phyloP scores from a whole-genome alignment of 1,284 basidiomycete species.

The Cronartium quercuum region DNA sequence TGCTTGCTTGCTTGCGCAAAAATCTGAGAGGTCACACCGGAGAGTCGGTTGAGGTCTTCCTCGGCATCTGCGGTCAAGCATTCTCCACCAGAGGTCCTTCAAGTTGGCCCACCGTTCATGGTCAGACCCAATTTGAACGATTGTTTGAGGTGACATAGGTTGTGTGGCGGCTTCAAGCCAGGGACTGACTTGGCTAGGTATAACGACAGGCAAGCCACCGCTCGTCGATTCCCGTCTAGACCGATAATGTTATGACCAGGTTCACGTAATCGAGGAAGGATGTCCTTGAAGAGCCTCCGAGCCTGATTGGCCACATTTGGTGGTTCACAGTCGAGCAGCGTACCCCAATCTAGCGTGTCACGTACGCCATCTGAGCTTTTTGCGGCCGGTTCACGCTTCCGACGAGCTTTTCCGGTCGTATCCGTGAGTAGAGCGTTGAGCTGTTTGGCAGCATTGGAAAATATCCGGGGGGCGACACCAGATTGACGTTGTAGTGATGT shows the following conservation, averaged over 20 bases:
- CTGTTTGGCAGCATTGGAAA: constrained; percentile 9
- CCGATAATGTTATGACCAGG: neutral
- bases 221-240: neutral
- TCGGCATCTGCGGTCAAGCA: neutral
- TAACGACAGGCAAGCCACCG: neutral
- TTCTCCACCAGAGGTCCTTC: neutral
- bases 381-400: neutral
- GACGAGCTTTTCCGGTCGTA: neutral
- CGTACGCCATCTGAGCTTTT: neutral
- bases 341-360: neutral
- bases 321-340: neutral
- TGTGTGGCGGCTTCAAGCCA: neutral
- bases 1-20: neutral
- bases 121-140: neutral
- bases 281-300: neutral
- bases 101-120: neutral
- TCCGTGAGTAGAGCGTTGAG: neutral
- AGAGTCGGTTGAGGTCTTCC: neutral
- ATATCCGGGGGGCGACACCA: neutral
- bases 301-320: too few relatives aligned
- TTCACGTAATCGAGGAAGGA: neutral
- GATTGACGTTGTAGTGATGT: constrained; percentile 32
- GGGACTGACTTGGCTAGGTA: neutral
- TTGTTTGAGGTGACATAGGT: neutral
- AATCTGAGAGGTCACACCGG: neutral